phyloP scores from a whole-genome alignment of 108 stramenopile species.

The Epithemia pelagica region DNA sequence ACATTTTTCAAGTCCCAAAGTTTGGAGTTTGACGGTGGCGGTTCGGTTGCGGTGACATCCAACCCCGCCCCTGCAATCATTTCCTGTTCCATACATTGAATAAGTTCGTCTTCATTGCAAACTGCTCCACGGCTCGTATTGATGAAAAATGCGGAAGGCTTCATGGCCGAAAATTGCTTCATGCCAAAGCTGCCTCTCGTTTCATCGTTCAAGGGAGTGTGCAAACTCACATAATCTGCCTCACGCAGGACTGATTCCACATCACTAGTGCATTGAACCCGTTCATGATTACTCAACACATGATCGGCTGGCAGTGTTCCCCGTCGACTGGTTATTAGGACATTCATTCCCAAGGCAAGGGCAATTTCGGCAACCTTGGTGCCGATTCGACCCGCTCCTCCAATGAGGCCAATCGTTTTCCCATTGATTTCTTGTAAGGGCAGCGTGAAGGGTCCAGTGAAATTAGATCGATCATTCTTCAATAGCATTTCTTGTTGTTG shows the following conservation, averaged over 20 bases:
- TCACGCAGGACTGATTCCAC: slow-evolving; percentile 41
- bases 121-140: slow-evolving; percentile 88
- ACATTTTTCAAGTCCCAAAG: slow-evolving; percentile 74
- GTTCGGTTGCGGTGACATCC: slow-evolving; percentile 71
- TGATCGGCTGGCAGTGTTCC: slow-evolving; percentile 51
- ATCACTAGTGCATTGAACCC: slow-evolving; percentile 47
- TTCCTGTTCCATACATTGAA: slow-evolving; percentile 52
- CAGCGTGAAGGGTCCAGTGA: slow-evolving; percentile 61
- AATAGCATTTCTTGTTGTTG: slow-evolving; percentile 64
- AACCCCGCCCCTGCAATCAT: slow-evolving; percentile 82
- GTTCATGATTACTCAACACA: slow-evolving; percentile 40
- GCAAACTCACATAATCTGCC: slow-evolving; percentile 81
- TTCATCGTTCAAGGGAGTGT: slow-evolving; percentile 78
- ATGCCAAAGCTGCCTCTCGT: slow-evolving; percentile 75
- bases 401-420: slow-evolving; percentile 80
- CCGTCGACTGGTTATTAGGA: slow-evolving; percentile 59
- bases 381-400: slow-evolving; percentile 85
- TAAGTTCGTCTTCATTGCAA: slow-evolving; percentile 75
- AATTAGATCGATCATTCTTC: slow-evolving; percentile 52
- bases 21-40: slow-evolving; percentile 46
- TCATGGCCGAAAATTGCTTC: slow-evolving; percentile 69
- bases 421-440: slow-evolving; percentile 68
- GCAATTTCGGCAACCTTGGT: slow-evolving; percentile 76
- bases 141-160: slow-evolving; percentile 80
- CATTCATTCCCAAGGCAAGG: slow-evolving; percentile 80